Evolutionary conservation across 2,329 filamentous ascomycete genomes (phyloP), one percentile per base, ranked within the genome.

Genomic region (Stagonosporopsis vannaccii): DNA sequence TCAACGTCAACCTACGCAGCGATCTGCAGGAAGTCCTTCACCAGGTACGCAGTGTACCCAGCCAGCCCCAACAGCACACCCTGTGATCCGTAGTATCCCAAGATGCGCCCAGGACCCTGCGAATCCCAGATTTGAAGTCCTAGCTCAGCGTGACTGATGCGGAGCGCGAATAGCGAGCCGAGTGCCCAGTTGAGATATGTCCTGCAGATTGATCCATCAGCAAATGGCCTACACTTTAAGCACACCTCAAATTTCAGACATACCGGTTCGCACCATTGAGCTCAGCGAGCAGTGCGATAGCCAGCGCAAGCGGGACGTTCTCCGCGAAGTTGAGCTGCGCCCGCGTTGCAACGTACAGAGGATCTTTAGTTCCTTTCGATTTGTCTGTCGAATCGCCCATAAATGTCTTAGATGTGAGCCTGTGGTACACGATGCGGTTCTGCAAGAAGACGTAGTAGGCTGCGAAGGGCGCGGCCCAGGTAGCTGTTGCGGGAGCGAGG

Each of bases 321-420:
- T 81, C 79, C 30, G 75, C 54, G 59, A 79, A 81, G 51, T 80
- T 81, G 26, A 66, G 58, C 51, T 80, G 76, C 25, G 69, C 66
- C 33, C 79, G 73, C 11, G 60, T 67, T 6, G 73, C 71, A 28
- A 78, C 62, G 54, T 72, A 73, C 19, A 81, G 69, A 22, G 71
- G 66, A 50, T 74, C 68, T 9, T 55, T 46, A 20, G 35, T 51
- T 9, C 65, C 63, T 35, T 67, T 32, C 1, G 52, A 49, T 0
- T 47, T 12, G 42, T 68, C 61, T 6, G 42, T 44, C 6, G 43
- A 65, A 51, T 75, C 68, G 43, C 73, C 72, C 57, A 74, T 56
- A 44, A 51, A 58, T 22, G 33, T 52, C 11, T 37, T 23, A 64
- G 35, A n/a, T 2, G 25, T 48, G 9, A 39, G 50, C 12, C 79